Conservation (phyloP, 371 early-diverging fungal species). For the Zychaea mexicana region DNA sequence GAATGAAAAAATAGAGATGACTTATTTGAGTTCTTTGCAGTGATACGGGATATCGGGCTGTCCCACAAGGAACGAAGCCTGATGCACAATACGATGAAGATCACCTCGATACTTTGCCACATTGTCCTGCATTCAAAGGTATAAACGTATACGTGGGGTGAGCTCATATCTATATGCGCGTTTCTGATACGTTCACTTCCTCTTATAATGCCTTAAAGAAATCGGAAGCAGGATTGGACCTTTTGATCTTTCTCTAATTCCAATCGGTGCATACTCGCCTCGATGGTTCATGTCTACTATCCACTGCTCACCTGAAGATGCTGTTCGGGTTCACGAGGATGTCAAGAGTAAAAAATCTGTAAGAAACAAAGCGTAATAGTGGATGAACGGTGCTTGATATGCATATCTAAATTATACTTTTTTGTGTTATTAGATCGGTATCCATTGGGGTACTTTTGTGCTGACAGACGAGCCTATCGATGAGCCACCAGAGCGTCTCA, state of each 20-base stretch:
- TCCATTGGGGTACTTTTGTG: conserved; percentile 50
- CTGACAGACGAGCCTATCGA: conserved; percentile 57
- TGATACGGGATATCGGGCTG: conserved; percentile 75
- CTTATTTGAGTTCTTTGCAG: conserved; percentile 31
- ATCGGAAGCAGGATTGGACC: conserved; percentile 75
- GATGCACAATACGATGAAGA: conserved; percentile 32
- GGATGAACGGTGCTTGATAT: conserved; percentile 40
- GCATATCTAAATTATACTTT: background rate
- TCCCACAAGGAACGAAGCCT: conserved; percentile 24
- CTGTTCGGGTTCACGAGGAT: conserved; percentile 76
- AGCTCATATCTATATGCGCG: background rate
- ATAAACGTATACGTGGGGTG: background rate
- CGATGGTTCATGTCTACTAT: conserved; percentile 70
- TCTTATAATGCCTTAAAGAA: too few relatives aligned
- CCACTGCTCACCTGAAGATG: conserved; percentile 79
- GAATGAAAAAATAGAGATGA: background rate
- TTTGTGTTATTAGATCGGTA: conserved; percentile 20
- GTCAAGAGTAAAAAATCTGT: conserved; percentile 64
- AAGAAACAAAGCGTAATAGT: conserved; percentile 54
- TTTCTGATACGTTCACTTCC: too few relatives aligned
- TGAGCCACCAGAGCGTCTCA: conserved; percentile 60
- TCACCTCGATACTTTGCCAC: conserved; percentile 49
- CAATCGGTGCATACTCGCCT: conserved; percentile 85
- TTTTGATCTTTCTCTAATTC: conserved; percentile 74
- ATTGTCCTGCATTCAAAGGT: conserved; percentile 81